Base-by-base conservation (phyloP, 2,329 filamentous ascomycete genomes). In the Penicillium oxalicum region DNA sequence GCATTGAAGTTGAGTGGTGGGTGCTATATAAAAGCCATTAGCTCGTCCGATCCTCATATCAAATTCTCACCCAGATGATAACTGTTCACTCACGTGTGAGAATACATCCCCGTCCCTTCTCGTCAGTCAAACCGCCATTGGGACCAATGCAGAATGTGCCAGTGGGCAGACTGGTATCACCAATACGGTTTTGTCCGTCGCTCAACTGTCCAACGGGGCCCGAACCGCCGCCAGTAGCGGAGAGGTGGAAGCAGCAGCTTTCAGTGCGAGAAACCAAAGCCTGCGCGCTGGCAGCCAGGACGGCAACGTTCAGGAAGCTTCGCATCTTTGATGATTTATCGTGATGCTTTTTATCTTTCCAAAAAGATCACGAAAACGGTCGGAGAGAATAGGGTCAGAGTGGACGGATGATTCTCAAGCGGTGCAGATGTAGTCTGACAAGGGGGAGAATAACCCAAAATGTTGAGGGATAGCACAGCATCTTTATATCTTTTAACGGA, bases 141-240 rank as follows among this genome's bases (percentile, higher is more conserved):
- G 71, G 69, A 50, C 74, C 70, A 56, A 85, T 74, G 49, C 74
- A 81, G 61, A 78, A 86, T 9, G 74, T 70, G 7, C 73, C 74
- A 44, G 73, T 60, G 3, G 67, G 52, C 4, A 79, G 63, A 40
- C 54, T 56, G 13, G 67, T 70, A 38, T 77, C 76, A 28, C 78
- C 77, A 34, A 83, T 74, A 39, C 81, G 75, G 61, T 77, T 78
- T 66, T 86, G 83, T 5, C 84, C 83, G 61, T 83, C 79, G 44
- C 55, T 59, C 28, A 86, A 72, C 61, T 86, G 78, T 11, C 80
- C 82, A 35, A 86, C 68, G 3, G 70, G 62, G 24, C 81, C 79
- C 27, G 73, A 70, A 28, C 69, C 65, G 49, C 69, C 71, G 18
- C 77, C 77, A 28, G 70, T 70, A 28, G 77, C 75, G 2, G 69